Evolutionary conservation across 306 rosid genomes (phyloP), one percentile per base, ranked within the genome.

Genomic region (Trifolium pratense): DNA sequence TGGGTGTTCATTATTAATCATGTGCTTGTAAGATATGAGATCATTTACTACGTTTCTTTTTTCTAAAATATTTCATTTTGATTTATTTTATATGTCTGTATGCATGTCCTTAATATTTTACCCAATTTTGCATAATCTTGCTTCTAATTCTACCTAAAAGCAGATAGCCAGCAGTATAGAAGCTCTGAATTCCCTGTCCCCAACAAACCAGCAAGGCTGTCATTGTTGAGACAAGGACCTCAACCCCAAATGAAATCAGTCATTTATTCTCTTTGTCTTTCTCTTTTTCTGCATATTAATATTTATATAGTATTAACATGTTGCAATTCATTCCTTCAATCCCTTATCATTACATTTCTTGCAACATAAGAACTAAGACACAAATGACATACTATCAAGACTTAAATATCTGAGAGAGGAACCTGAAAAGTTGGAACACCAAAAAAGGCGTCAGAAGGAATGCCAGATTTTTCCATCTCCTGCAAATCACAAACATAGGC

Each of bases 401-500:
- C 31, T 63, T 20, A 23, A 68, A 76, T 62, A 23, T 32, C 42
- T n/a, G 67, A 78, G 79, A 86, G 69, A 81, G 70, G 53, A 86
- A 93, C 98, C 98, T 93, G 96, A 83, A 91, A 93, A 80, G 91
- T 92, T 40, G 97, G 98, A 78, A 93, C 90, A 9, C 98, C 97
- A 26, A 84, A 31, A 82, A 93, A 93, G 61, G 77, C 88, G 71
- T 71, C 74, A 52, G 90, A 86, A 70, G 85, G 61, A 76, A 81
- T 9, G 53, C 97, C 98, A 67, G 79, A 85, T 81, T 76, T 87
- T 75, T 89, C 90, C 75, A 80, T 89, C 81, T 82, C 98, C 98
- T 93, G 80, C 48, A 81, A 45, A 78, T 56, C 49, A 61, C 11
- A 63, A 70, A 32, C 42, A 68, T 34, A 59, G 20, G 68, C 48